Percentiles rank a stretch among this genome's conserved stretches.
These are phyloP conservation scores for Diaporthe ampelina DNA, from an alignment of 2,329 filamentous ascomycete genomes.

Conservation along the genomic window DNA sequence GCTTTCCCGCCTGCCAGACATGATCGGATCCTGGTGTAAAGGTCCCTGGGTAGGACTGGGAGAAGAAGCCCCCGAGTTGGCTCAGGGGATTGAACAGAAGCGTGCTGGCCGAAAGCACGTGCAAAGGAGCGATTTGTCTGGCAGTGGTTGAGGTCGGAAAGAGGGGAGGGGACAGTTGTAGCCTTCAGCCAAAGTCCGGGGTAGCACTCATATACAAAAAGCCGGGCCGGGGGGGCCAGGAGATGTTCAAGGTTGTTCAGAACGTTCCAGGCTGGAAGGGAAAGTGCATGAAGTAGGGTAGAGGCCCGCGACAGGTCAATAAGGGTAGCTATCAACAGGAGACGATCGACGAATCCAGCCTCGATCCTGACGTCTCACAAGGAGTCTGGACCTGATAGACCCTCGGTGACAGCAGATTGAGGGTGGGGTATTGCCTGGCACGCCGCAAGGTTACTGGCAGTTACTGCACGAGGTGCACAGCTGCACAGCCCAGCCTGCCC, in stretches of 20 bases:
- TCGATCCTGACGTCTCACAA: constrained; percentile 41
- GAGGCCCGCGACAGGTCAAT: constrained; percentile 25
- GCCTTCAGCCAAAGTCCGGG: constrained; percentile 2
- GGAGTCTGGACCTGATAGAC: constrained; percentile 39
- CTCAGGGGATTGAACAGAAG: constrained; percentile 4
- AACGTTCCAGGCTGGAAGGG: constrained; percentile 29
- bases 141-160: constrained; percentile 31
- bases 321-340: constrained; percentile 36
- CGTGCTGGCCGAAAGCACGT: constrained; percentile 32
- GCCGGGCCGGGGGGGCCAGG: neutral
- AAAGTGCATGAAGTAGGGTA: constrained; percentile 25
- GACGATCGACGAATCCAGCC: constrained; percentile 39
- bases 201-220: constrained; percentile 6
- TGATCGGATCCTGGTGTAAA: constrained; percentile 35
- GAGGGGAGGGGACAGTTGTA: constrained; percentile 21
- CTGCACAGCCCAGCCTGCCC: neutral
- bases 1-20: constrained; percentile 54
- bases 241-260: constrained; percentile 25
- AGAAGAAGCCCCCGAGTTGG: constrained; percentile 2
- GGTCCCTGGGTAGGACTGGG: neutral
- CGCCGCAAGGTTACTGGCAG: too few relatives aligned
- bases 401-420: constrained; percentile 34
- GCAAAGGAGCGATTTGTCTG: constrained; percentile 26
- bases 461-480: too few relatives aligned
- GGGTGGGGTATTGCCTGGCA: constrained; percentile 18